A percentile compares a stretch with the other conserved stretches of the same genome.
These are phyloP conservation scores for Exophiala spinifera DNA, from an alignment of 2,329 filamentous ascomycete genomes.

Conservation along the genomic window DNA sequence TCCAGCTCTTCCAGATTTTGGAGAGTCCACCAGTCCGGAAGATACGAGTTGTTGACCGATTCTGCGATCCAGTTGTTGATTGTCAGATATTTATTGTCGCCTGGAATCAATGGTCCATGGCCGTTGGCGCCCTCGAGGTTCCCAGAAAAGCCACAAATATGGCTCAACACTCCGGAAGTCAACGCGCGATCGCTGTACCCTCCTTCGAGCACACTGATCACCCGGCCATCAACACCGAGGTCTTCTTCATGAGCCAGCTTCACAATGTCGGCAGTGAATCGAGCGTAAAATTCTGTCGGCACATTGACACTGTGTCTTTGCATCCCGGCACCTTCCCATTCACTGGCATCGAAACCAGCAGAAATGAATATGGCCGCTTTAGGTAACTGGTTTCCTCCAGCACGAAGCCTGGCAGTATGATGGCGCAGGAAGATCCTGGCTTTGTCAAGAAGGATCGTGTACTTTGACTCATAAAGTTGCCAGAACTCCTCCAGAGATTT, in stretches of 20 bases:
- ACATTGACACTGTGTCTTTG: slow-evolving; percentile 95
- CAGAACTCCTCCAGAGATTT: slow-evolving; percentile 81
- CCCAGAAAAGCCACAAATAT: slow-evolving; percentile 69
- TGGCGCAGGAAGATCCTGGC: slow-evolving; percentile 70
- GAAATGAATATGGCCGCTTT: slow-evolving; percentile 91
- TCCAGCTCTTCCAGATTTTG: slow-evolving; percentile 68
- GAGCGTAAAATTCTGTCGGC: slow-evolving; percentile 92
- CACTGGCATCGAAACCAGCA: slow-evolving; percentile 93
- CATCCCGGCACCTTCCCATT: slow-evolving; percentile 91
- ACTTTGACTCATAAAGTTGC: slow-evolving; percentile 77
- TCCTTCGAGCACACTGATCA: slow-evolving; percentile 92
- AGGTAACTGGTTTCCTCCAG: slow-evolving; percentile 59
- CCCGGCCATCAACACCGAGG: slow-evolving; percentile 72
- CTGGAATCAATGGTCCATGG: neutral
- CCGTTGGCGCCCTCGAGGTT: neutral
- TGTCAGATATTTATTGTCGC: slow-evolving; percentile 10
- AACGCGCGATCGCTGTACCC: slow-evolving; percentile 93
- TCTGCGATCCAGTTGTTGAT: slow-evolving; percentile 22
- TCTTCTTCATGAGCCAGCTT: slow-evolving; percentile 76
- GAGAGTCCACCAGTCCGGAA: slow-evolving; percentile 63
- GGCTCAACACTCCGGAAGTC: slow-evolving; percentile 82
- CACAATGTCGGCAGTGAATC: slow-evolving; percentile 81
- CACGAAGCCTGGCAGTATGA: slow-evolving; percentile 65
- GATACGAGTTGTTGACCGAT: slow-evolving; percentile 12
- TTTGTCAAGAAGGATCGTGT: slow-evolving; percentile 74